These are phyloP conservation scores for Penicillium cataractarum DNA, from an alignment of 495 filamentous ascomycete species.

Conservation along the genomic window DNA sequence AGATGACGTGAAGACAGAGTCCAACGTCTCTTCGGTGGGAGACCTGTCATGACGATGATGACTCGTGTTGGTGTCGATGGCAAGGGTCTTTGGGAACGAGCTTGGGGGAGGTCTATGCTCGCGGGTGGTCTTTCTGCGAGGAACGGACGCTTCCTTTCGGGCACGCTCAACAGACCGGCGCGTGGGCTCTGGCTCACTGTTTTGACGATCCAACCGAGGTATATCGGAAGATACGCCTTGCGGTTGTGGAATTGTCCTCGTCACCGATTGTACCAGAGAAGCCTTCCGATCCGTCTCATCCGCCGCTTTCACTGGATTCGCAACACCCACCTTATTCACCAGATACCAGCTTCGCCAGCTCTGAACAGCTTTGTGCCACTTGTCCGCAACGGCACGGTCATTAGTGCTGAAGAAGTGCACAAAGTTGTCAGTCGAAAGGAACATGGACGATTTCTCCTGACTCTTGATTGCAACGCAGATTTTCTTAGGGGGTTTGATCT, in stretches of 20 bases:
- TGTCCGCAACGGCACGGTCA: constrained; percentile 63
- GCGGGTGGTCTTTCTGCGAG: constrained; percentile 41
- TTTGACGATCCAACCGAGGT: constrained; percentile 14
- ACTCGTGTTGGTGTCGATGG: constrained; percentile 32
- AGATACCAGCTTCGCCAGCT: constrained; percentile 90
- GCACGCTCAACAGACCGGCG: constrained; percentile 20
- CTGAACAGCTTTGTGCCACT: constrained; percentile 72
- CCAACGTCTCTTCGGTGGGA: neutral
- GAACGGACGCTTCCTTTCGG: constrained; percentile 31
- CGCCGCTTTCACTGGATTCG: constrained; percentile 19
- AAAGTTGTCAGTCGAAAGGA: constrained; percentile 79
- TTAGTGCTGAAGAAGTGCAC: constrained; percentile 89
- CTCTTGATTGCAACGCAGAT: constrained; percentile 89
- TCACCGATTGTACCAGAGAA: constrained; percentile 1
- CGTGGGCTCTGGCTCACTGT: constrained; percentile 1
- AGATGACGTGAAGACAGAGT: constrained; percentile 48
- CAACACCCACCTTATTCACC: constrained; percentile 62
- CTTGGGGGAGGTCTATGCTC: constrained; percentile 50
- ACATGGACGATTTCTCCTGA: constrained; percentile 87
- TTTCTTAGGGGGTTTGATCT: constrained; percentile 73
- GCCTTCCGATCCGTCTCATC: constrained; percentile 28
- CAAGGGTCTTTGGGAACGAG: constrained; percentile 42
- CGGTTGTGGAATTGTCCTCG: constrained; percentile 23
- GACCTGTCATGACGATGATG: neutral
- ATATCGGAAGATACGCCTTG: constrained; percentile 18